A percentile compares a stretch with the other conserved stretches of the same genome.
Conservation (phyloP, 139 green algal genomes). For the Chlorella vulgaris region DNA sequence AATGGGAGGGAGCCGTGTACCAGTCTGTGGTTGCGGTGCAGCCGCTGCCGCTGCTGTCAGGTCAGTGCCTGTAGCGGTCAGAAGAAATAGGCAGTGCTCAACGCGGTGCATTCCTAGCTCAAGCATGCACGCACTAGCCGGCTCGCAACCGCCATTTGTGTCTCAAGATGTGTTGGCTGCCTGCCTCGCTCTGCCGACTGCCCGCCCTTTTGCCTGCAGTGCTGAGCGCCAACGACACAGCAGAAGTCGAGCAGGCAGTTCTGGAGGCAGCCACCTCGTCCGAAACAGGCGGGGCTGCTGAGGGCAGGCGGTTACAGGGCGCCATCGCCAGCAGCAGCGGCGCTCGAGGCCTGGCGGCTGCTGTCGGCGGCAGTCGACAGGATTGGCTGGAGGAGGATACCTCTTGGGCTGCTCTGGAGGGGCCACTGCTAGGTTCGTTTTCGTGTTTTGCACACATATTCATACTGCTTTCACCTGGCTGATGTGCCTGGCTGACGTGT, state of each 20-base stretch:
- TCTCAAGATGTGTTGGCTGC: background rate
- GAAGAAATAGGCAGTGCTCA: background rate
- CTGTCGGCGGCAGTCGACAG: no score
- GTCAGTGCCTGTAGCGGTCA: background rate
- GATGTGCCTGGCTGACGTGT: no score
- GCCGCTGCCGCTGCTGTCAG: background rate
- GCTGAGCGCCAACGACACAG: background rate
- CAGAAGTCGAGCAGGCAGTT: background rate
- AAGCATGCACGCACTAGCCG: background rate
- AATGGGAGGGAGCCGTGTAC: background rate
- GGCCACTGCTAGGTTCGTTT: no score
- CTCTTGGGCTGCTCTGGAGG: no score
- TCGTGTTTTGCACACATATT: no score
- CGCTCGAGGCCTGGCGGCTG: no score
- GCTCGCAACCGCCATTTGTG: background rate
- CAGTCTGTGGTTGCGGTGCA: background rate
- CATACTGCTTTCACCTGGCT: no score
- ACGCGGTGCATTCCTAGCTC: background rate
- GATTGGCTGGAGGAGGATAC: no score
- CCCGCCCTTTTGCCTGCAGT: background rate
- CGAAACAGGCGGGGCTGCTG: background rate
- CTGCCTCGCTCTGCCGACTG: background rate
- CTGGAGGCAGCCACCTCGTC: background rate
- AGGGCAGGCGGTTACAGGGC: no score
- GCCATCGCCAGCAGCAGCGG: no score